Percentiles rank a stretch among this genome's conserved stretches.
Evolutionary conservation across 495 filamentous ascomycete genomes (phyloP).

Genomic region (Letharia lupina): DNA sequence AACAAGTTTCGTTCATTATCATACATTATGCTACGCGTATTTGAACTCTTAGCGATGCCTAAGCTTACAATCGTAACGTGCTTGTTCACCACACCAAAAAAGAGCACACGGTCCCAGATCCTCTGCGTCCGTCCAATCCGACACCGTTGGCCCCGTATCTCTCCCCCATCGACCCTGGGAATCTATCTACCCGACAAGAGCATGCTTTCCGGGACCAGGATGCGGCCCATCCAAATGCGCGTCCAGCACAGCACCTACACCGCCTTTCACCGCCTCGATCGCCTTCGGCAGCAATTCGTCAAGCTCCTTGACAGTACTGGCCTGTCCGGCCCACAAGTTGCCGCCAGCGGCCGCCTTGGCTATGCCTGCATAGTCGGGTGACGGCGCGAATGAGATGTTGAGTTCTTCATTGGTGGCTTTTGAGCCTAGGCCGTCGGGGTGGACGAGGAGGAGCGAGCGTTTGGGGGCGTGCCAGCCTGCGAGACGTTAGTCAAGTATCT

Average conservation of each 20-base stretch:
- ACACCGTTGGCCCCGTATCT: not conserved
- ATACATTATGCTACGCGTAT: not conserved
- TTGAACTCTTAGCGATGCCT: not conserved
- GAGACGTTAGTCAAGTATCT: not conserved
- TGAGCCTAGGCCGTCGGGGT: constrained; percentile 71
- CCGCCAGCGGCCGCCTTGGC: constrained; percentile 83
- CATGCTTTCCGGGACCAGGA: not conserved
- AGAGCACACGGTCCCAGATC: not conserved
- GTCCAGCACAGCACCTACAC: constrained; percentile 61
- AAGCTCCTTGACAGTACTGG: constrained; percentile 54
- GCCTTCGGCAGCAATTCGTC: constrained; percentile 54
- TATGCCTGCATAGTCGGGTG: constrained; percentile 85
- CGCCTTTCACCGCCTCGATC: constrained; percentile 56
- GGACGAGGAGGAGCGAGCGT: constrained; percentile 67
- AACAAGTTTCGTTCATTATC: not conserved
- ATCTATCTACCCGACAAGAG: not conserved
- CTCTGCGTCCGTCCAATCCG: not conserved
- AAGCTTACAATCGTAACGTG: not conserved
- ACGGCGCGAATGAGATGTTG: constrained; percentile 80
- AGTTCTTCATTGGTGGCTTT: constrained; percentile 76
- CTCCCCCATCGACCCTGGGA: not conserved
- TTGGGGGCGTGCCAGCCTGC: constrained; percentile 80
- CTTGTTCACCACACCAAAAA: not conserved
- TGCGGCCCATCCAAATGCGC: constrained; percentile 40
- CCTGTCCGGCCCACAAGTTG: constrained; percentile 59